Conservation (phyloP, 2,329 filamentous ascomycete genomes). For the Blastomyces silverae region DNA sequence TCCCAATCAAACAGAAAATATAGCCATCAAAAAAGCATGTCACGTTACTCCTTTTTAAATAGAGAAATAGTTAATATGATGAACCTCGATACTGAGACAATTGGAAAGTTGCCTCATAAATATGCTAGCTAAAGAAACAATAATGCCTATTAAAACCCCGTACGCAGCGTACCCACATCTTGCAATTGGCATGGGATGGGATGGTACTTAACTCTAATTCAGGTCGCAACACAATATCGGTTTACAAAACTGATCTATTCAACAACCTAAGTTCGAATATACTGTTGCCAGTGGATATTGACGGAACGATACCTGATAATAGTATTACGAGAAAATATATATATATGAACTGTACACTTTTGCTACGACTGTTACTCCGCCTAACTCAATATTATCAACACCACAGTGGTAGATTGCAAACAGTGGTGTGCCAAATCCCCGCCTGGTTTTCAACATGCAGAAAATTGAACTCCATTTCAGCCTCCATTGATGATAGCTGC, state of each 20-base stretch:
- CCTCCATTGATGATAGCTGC: too few species aligned
- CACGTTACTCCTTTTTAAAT: neutral
- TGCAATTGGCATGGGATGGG: neutral
- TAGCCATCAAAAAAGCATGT: constrained; percentile 1
- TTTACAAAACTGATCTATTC: neutral
- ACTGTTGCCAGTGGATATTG: too few species aligned
- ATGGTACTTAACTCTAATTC: too few species aligned
- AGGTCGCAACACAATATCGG: neutral
- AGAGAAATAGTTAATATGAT: constrained; percentile 13
- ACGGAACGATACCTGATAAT: too few species aligned
- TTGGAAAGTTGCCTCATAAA: neutral
- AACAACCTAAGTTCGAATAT: neutral
- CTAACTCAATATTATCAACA: too few species aligned
- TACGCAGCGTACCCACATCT: neutral
- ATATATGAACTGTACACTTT: too few species aligned
- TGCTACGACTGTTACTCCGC: too few species aligned
- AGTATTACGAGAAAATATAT: too few species aligned
- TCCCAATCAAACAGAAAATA: neutral
- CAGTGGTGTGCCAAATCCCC: too few species aligned
- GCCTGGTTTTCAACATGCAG: too few species aligned
- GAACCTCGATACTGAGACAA: neutral
- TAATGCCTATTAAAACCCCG: neutral
- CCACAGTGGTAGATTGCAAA: too few species aligned
- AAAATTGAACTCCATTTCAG: too few species aligned
- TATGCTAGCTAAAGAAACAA: neutral